Base-by-base conservation (phyloP, 1,284 basidiomycete genomes). In the Naganishia sp. region DNA sequence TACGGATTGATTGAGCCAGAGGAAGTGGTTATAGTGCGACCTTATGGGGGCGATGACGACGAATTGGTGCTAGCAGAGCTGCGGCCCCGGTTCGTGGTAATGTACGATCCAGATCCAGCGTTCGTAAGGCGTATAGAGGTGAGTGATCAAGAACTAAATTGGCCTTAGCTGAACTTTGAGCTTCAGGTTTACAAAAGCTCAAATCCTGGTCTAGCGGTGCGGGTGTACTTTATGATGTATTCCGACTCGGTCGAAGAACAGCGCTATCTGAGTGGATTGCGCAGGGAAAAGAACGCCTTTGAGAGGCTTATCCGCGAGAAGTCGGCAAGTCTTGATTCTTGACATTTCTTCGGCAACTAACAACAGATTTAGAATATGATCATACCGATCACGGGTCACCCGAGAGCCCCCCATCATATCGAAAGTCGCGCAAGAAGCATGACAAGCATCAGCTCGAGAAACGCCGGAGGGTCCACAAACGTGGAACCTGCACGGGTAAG, bases 161-260 rank as follows among this genome's bases (percentile, higher is more conserved):
- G 31, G 10, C 15, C 7, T 1, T 25, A 23, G 18, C 45, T 55
- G 54, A 21, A 25, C 54, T 23, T 31, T 60, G 9, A 46, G 21
- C 31, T 46, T 33, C 71, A 94, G 92, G 87, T 92, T 6, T 94
- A 94, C 78, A 86, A 89, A 73, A 88, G 88, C 70, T 85, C 88
- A 5, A 88, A 89, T 77, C 88, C 89, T 0, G 90, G 89, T 0
- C 79, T 94, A 4, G 87, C 85, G 0, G 86, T 98, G 1, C 84
- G 94, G n/a, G 90, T 97, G 3, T 99, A 99, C 77, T 94, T 98
- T 77, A 88, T 98, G 87, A 83, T 93, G 21, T 98, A 98, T 78
- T 86, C 87, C 57, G 87, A 92, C 72, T 95, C 92, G 54, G 91
- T 90, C 70, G 96, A 99, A 76, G 95, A 99, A 75, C 93, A 96